Base-by-base conservation (phyloP, 495 filamentous ascomycete species). In the Penicillium pancosmium region DNA sequence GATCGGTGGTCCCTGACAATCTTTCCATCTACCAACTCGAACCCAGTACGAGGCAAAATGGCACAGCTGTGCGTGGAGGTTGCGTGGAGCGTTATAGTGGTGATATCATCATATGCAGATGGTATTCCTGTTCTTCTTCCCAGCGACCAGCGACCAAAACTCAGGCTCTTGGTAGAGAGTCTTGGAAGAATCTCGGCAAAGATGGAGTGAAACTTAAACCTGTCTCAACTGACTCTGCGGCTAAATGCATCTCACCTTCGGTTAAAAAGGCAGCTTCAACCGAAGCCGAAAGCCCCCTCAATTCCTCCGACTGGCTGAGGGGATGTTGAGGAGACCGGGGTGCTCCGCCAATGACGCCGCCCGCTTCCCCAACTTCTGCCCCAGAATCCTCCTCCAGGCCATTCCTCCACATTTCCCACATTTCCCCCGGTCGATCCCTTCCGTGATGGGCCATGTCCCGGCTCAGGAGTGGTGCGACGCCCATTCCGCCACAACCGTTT, bases 261-360 rank as follows among this genome's bases (percentile, higher is more conserved):
- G 38, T 31, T 41, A 52, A 52, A 56, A 16, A 13, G 27, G 38
- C 16, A 13, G 21, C 34, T 40, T 18, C 46, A 48, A 48, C 46
- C 46, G 46, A 48, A 48, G 46, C 21, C 21, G 33, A 54, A n/a
- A 49, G 13, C 6, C 19, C 25, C 10, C 49, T 12, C 6, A 55
- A 60, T 57, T 67, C 16, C 44, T 41, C 64, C 59, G 64, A 69
- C 54, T 64, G 58, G 64, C 43, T 52, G 51, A 11, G 35, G 23
- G 23, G 11, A 18, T 1, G 10, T 31, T 33, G 7, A 5, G 36
- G n/a, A 44, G 41, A 44, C 41, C 5, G 16, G 41, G 8, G 12
- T 9, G 12, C 48, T 54, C 55, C 54, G 21, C 60, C 65, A 65
- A 66, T 68, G 65, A 68, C 57, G 65, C 54, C 43, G 35, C 50